phyloP scores from a whole-genome alignment of 2,329 filamentous ascomycete species.

The Cytospora schulzeri region DNA sequence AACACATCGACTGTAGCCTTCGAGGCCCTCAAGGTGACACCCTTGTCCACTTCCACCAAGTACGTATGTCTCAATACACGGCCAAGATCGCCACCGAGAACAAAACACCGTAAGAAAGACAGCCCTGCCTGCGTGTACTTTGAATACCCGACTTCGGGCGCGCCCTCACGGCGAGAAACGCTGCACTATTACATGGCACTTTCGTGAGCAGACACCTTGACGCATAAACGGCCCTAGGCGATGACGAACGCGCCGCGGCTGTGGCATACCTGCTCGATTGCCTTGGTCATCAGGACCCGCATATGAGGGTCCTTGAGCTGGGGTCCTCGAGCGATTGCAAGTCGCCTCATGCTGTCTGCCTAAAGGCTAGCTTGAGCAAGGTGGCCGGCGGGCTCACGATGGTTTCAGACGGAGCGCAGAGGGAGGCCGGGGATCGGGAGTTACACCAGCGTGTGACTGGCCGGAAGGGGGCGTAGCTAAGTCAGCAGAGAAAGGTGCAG shows the following conservation, averaged over 20 bases:
- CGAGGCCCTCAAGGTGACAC: neutral
- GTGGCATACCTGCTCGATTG: conserved; percentile 29
- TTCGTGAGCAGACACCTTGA: no score
- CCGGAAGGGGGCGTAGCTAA: no score
- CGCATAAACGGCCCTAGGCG: neutral
- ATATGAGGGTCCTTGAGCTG: conserved; percentile 23
- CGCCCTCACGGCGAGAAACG: no score
- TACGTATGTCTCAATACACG: neutral
- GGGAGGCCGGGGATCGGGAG: no score
- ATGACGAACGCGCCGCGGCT: neutral
- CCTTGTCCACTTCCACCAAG: neutral
- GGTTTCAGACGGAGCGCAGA: no score
- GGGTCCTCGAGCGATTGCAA: neutral
- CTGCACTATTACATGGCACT: no score
- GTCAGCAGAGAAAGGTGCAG: no score
- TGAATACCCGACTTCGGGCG: conserved; percentile 6
- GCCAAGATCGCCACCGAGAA: neutral
- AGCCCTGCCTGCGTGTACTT: conserved; percentile 1
- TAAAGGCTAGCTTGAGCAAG: no score
- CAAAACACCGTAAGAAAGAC: neutral
- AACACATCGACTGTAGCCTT: neutral
- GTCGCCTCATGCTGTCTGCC: no score
- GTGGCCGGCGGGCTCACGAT: no score
- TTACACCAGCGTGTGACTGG: no score
- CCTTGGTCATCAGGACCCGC: conserved; percentile 32